Evolutionary conservation across 2,329 filamentous ascomycete genomes (phyloP), one percentile per base, ranked within the genome.

Genomic region (Trematosphaeria pertusa): DNA sequence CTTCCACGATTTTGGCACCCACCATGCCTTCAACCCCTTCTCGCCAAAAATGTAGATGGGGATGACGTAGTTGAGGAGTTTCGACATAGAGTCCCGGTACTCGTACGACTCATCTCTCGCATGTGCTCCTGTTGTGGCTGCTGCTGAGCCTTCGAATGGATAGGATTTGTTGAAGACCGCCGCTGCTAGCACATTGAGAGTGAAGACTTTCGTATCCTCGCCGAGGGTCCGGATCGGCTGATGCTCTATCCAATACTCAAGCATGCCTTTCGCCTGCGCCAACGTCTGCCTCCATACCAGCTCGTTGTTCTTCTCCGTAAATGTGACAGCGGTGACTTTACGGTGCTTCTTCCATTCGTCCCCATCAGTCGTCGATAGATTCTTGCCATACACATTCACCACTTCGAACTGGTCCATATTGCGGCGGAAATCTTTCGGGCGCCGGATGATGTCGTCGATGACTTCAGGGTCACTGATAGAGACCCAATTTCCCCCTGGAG

Each of bases 241-340:
- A 11, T 34, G 30, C 7, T 50, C 11, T 5, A 35, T 24, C 59
- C 58, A 63, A 36, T 59, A 59, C 9, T 48, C 19, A 3, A 61
- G 38, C 54, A 65, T 59, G 3, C 43, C 44, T 6, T 43, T 10
- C 1, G 35, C 46, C 32, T 64, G 59, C 14, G 17, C 6, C 3
- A 65, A 22, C 1, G 52, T 44, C 15, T 57, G 32, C 12, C 37
- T 19, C 62, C 62, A 68, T 1, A 65, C 62, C 5, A 68, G 37
- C 33, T 57, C 55, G 31, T 66, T 65, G 37, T 58, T 64, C 31
- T 48, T 54, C 36, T 67, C 64, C 2, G 48, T 64, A 28, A 68
- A 67, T 3, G 58, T 55, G 17, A 47, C 32, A 1, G 43, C 49
- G 1, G 61, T 62, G 12, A 61, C 40, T 41, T 63, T 64, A 9